Conservation (phyloP, 1,139 yeast species). For the Candida buenavistaensis region DNA sequence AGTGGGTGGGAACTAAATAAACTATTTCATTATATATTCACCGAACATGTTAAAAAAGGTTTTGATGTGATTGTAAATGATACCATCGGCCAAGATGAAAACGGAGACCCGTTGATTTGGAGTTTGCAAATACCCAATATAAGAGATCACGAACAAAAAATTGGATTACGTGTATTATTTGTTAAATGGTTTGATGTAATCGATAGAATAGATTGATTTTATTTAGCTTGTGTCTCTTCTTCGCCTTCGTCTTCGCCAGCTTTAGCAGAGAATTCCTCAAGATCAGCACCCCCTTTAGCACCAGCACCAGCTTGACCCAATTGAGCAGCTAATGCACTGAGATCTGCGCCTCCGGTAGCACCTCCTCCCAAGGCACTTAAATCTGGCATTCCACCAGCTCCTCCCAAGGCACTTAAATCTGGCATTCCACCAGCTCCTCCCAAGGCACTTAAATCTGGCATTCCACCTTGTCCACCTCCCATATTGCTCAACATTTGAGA, state of each 20-base stretch:
- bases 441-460: too few species aligned
- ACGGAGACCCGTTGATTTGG: conserved; percentile 9
- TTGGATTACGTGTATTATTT: conserved; percentile 8
- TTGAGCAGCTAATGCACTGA: conserved; percentile 43
- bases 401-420: conserved; percentile 31
- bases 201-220: conserved; percentile 10
- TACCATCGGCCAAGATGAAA: conserved; percentile 6
- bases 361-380: conserved; percentile 34
- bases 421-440: conserved; percentile 20
- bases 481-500: conserved; percentile 25
- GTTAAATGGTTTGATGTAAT: conserved; percentile 12
- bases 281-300: conserved; percentile 20
- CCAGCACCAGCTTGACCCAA: conserved; percentile 45
- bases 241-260: conserved; percentile 32
- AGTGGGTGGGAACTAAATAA: conserved; percentile 12
- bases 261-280: conserved; percentile 30
- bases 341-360: conserved; percentile 27
- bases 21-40: conserved; percentile 11
- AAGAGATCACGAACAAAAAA: neutral
- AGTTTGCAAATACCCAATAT: conserved; percentile 7
- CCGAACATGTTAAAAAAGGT: neutral
- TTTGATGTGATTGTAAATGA: conserved; percentile 10
- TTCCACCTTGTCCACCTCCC: conserved; percentile 24
- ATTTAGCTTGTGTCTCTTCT: conserved; percentile 26
- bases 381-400: conserved; percentile 21